phyloP scores from a whole-genome alignment of 2,329 filamentous ascomycete genomes.

The Nigrospora oryzae region DNA sequence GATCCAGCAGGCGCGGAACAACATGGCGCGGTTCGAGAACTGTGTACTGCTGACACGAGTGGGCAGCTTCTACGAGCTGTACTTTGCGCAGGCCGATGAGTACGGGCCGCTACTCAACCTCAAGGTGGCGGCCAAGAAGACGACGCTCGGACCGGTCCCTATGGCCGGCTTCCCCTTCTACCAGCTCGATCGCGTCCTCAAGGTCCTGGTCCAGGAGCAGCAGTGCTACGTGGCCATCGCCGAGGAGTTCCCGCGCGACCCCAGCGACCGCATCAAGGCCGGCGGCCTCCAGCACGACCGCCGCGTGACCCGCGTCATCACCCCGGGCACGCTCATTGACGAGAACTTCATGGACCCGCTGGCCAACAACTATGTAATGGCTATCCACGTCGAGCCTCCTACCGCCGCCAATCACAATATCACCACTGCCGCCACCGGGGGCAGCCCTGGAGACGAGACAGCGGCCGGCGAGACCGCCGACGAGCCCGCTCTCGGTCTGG shows the following conservation, averaged over 20 bases:
- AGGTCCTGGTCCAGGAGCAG: conserved; percentile 83
- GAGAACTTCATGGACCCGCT: conserved; percentile 95
- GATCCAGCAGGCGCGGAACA: conserved; percentile 74
- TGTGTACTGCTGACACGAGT: conserved; percentile 89
- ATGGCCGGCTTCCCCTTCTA: conserved; percentile 96
- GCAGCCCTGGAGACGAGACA: background rate
- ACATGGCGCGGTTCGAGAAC: conserved; percentile 85
- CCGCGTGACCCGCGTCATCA: conserved; percentile 78
- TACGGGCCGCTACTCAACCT: conserved; percentile 79
- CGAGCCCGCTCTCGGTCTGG: conserved; percentile 49
- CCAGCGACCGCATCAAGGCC: conserved; percentile 60
- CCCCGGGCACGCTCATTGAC: conserved; percentile 91
- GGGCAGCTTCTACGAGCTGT: conserved; percentile 94
- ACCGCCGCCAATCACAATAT: background rate
- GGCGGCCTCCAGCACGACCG: conserved; percentile 80
- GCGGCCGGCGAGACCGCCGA: conserved; percentile 10
- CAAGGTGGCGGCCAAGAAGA: conserved; percentile 76
- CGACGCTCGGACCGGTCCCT: conserved; percentile 67
- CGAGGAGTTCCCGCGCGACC: conserved; percentile 78
- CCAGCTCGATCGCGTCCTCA: conserved; percentile 87
- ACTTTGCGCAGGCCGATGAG: conserved; percentile 91
- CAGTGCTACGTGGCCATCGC: conserved; percentile 88
- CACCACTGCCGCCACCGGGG: background rate
- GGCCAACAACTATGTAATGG: conserved; percentile 86
- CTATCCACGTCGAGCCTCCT: conserved; percentile 50